These are phyloP conservation scores for Kwoniella pini DNA, from an alignment of 768 basidiomycete species.

Conservation along the genomic window DNA sequence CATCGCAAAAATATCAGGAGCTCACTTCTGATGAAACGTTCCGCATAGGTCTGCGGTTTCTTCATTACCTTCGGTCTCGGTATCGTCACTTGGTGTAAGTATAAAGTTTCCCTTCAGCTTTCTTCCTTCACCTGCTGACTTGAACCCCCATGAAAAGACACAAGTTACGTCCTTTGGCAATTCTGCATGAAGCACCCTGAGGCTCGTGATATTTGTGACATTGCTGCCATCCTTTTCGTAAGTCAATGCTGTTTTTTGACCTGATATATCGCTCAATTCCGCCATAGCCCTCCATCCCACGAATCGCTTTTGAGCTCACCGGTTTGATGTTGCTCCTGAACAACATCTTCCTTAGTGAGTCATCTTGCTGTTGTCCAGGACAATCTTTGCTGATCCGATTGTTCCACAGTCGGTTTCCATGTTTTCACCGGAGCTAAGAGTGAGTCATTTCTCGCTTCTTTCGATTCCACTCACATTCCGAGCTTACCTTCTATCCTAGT, in stretches of 20 bases:
- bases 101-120: too few species aligned
- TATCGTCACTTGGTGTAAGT: conserved; percentile 44
- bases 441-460: too few species aligned
- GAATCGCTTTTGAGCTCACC: conserved; percentile 60
- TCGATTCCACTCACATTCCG: too few species aligned
- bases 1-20: too few species aligned
- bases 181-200: conserved; percentile 61
- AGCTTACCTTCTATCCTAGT: conserved; percentile 24
- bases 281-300: conserved; percentile 57
- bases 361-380: neutral
- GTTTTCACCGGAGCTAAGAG: conserved; percentile 48
- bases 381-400: neutral
- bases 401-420: conserved; percentile 38
- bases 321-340: conserved; percentile 62
- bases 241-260: neutral
- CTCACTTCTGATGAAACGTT: neutral
- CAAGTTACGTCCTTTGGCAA: conserved; percentile 60
- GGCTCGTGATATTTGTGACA: conserved; percentile 61
- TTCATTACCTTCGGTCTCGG: conserved; percentile 48
- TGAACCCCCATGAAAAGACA: too few species aligned
- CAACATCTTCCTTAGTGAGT: conserved; percentile 58
- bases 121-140: too few species aligned
- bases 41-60: conserved; percentile 27
- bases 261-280: neutral
- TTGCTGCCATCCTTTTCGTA: conserved; percentile 57